Evolutionary conservation across 2,329 filamentous ascomycete genomes (phyloP), one percentile per base, ranked within the genome.

Genomic region (Aspergillus ochraceoroseus): DNA sequence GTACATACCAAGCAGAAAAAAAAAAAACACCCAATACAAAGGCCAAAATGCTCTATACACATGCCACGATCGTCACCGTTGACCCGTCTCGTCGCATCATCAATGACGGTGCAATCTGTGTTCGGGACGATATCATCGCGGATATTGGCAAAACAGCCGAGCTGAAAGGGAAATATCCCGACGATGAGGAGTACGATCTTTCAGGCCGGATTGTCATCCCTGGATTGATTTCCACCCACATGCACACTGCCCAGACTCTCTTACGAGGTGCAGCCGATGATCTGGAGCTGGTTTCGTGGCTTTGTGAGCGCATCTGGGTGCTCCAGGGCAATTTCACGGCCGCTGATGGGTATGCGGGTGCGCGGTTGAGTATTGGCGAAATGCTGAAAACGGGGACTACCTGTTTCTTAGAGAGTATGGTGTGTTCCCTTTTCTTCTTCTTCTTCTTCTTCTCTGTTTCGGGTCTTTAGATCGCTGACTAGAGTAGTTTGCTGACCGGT

Each of bases 51-150:
- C 58, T 76, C 3, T 72, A 74, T 49, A 67, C 61, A 2, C 59
- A 74, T 49, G 71, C 67, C n/a, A 75, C 72, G 3, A 70, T 77
- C 44, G 66, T 76, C 44, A 76, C 73, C 0, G 61, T 76, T 49
- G 71, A 75, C 52, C 33, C 59, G 12, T 46, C 51, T 8, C 62
- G 70, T 14, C 64, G 69, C 19, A 65, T 77, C 38, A 67, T 73
- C 37, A 54, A 65, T 4, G 63, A 74, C 43, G 73, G 72, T n/a
- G 67, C 66, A 7, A 58, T 77, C 22, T 60, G 70, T 2, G 59
- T 73, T 8, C 41, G 57, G 3, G 59, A 53, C 14, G 49, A 57
- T 25, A 61, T 48, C 7, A 75, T 76, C 38, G 44, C 56, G 0
- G 64, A 63, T 34, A 62, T 76, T 35, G 69, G 67, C 25, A 70